Evolutionary conservation across 1,284 basidiomycete genomes (phyloP).

Genomic region (Ustilago loliicola): DNA sequence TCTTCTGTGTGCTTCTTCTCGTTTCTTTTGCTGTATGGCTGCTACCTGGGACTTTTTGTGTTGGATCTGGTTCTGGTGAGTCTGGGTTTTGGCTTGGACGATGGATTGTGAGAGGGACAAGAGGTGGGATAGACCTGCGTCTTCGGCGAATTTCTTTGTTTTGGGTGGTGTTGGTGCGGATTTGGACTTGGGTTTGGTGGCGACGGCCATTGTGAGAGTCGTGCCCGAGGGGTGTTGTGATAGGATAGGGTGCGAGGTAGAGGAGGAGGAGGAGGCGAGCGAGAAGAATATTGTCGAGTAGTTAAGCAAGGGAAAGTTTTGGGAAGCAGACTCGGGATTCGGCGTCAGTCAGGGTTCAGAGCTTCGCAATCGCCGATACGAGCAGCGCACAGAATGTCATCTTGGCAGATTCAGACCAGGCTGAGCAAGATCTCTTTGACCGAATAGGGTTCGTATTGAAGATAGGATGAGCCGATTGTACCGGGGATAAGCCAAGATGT

Average conservation of each 20-base stretch:
- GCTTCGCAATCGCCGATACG: too few relatives aligned
- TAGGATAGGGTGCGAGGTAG: not conserved
- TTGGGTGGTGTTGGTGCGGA: not conserved
- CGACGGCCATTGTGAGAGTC: not conserved
- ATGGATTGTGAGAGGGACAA: constrained; percentile 44
- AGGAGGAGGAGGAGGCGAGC: not conserved
- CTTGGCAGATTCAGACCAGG: too few relatives aligned
- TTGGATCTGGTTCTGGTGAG: constrained; percentile 18
- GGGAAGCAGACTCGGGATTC: too few relatives aligned
- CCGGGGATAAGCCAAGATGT: too few relatives aligned
- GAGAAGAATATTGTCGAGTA: too few relatives aligned
- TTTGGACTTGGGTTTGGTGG: constrained; percentile 4
- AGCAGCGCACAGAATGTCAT: too few relatives aligned
- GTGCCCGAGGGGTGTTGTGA: not conserved
- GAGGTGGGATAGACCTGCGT: constrained; percentile 36
- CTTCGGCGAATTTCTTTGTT: constrained; percentile 40
- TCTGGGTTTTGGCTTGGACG: constrained; percentile 22
- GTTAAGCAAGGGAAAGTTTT: too few relatives aligned
- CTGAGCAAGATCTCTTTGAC: too few relatives aligned
- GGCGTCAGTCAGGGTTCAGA: too few relatives aligned
- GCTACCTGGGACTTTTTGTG: constrained; percentile 21
- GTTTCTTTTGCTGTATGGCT: constrained; percentile 21
- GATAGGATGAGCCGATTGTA: too few relatives aligned
- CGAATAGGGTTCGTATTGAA: too few relatives aligned
- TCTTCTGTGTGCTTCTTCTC: constrained; percentile 1